Base-by-base conservation (phyloP, 257 asterid species). In the Nyctanthes arbortristis region DNA sequence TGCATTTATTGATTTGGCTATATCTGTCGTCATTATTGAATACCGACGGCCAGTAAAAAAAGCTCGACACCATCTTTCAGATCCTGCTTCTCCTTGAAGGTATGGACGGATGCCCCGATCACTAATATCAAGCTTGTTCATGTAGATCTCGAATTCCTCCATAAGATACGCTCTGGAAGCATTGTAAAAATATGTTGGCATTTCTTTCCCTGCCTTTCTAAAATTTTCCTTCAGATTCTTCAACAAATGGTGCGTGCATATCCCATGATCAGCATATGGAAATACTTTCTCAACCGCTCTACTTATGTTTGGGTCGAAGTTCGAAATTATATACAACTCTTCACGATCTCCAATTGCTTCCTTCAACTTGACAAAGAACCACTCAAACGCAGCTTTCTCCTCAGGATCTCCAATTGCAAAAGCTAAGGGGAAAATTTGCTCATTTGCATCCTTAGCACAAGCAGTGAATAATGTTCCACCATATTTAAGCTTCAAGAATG, bases 361-460 rank as follows among this genome's bases (percentile, higher is more conserved):
- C 59, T 52, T 52, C 59, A 52, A 52, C 30, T 52, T 52, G 59
- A 24, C 31, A 52, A 52, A 52, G 59, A 52, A 52, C 59, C 59
- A 52, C 30, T 52, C 59, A 29, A 29, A 52, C 24, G 59, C 59
- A 52, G 59, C 59, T 20, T 18, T 30, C 22, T 52, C 59, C 59
- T 52, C 59, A 2, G 59, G 59, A 52, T 52, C 59, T 52, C 59
- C 59, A 52, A 52, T 52, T 18, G 30, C 59, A 52, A 52, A 52
- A 22, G 59, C 59, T 9, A 52, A 52, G 7, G 59, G 59, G 10
- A 52, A 52, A 20, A 52, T 52, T 52, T 52, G 59, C 30, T 52
- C 59, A 22, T 52, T 52, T 3, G 31, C 59, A 52, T 52, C 59
- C 59, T 52, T 52, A 8, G 59, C 59, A 52, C 59, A 52, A 52